These are phyloP conservation scores for Malus orientalis DNA, from an alignment of 306 rosid genomes.

Conservation along the genomic window DNA sequence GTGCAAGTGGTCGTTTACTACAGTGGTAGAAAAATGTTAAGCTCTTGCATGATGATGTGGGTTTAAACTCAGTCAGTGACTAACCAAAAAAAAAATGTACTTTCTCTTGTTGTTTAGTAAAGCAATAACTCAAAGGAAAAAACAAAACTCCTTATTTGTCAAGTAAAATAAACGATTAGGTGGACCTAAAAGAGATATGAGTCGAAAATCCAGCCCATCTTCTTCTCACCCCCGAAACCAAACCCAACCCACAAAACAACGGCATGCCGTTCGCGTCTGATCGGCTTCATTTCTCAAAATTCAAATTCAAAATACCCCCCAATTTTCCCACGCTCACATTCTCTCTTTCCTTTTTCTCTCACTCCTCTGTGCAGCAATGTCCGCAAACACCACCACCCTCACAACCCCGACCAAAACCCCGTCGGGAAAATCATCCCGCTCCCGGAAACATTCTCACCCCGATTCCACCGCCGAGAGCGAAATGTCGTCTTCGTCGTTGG, in stretches of 20 bases:
- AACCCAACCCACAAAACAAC: background rate
- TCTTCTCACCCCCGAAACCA: background rate
- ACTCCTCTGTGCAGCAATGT: slow-evolving; percentile 12
- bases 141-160: too few species aligned
- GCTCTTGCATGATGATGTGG: fast-evolving
- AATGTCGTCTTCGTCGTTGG: slow-evolving; percentile 17
- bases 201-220: background rate
- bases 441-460: slow-evolving; percentile 21
- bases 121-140: too few species aligned
- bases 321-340: background rate
- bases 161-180: background rate
- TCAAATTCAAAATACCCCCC: slow-evolving; percentile 22
- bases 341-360: background rate
- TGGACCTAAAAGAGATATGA: background rate
- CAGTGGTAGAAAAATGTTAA: too few species aligned
- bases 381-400: slow-evolving; percentile 27
- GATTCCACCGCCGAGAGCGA: slow-evolving; percentile 8
- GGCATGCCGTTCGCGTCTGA: background rate
- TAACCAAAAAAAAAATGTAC: too few species aligned
- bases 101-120: too few species aligned
- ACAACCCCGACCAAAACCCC: slow-evolving; percentile 56
- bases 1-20: too few species aligned
- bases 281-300: slow-evolving; percentile 6
- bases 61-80: fast-evolving
- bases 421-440: slow-evolving; percentile 37